Percentiles rank a stretch among this genome's conserved stretches.
These are phyloP conservation scores for Madurella mycetomatis DNA, from an alignment of 2,329 filamentous ascomycete genomes.

Conservation along the genomic window DNA sequence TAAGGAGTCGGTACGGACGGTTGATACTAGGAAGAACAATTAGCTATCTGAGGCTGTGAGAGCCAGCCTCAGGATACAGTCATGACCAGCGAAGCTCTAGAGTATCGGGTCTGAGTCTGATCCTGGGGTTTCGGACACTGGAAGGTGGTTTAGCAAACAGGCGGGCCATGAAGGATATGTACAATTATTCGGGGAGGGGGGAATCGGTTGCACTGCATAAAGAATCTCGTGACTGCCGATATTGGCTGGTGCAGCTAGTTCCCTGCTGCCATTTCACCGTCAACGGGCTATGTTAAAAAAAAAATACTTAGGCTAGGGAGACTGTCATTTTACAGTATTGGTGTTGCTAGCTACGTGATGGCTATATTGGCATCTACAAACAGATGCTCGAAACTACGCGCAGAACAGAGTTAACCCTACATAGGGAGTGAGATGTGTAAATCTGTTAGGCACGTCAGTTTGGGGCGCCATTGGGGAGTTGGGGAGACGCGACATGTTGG, in stretches of 20 bases:
- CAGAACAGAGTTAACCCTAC: no score
- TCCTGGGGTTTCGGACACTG: background rate
- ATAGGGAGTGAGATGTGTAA: background rate
- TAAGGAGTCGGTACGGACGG: slow-evolving; percentile 38
- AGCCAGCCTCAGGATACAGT: background rate
- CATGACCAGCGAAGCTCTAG: background rate
- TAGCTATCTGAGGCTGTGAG: background rate
- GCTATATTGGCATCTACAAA: background rate
- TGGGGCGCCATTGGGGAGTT: background rate
- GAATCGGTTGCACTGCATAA: background rate
- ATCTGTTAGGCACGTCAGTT: slow-evolving; percentile 19
- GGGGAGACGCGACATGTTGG: background rate
- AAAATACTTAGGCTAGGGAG: background rate
- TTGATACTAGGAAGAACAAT: background rate
- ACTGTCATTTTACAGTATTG: background rate
- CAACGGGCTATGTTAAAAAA: background rate
- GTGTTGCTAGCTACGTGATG: background rate
- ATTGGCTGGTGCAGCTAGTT: background rate
- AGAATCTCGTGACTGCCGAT: no score
- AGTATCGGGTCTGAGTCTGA: background rate
- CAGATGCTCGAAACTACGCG: background rate
- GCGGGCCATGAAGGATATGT: slow-evolving; percentile 4
- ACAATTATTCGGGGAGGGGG: slow-evolving; percentile 1
- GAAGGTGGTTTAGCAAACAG: no score
- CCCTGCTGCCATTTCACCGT: background rate